Evolutionary conservation across 192 early-diverging fungal genomes (phyloP).

Genomic region (Linnemannia schmuckeri): DNA sequence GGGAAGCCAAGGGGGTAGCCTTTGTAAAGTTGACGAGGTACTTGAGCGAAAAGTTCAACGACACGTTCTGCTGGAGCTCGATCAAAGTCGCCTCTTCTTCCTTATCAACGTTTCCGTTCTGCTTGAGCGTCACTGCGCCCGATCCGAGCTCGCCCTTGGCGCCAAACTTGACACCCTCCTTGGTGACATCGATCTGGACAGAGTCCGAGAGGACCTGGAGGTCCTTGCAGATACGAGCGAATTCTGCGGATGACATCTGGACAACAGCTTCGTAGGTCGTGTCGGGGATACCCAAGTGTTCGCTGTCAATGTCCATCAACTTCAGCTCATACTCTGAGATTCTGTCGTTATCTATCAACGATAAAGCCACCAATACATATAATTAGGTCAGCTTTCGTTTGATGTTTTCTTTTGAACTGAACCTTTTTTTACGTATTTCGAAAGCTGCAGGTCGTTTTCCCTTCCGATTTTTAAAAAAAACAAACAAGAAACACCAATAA

Average conservation of each 20-base stretch:
- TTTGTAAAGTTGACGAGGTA: constrained; percentile 96
- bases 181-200: constrained; percentile 90
- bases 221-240: constrained; percentile 93
- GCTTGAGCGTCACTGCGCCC: constrained; percentile 88
- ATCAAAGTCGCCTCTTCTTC: constrained; percentile 78
- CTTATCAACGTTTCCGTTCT: constrained; percentile 79
- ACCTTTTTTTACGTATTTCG: background rate
- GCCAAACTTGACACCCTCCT: constrained; percentile 94
- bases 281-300: constrained; percentile 96
- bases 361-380: background rate
- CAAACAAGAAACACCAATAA: background rate
- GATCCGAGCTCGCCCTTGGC: constrained; percentile 89
- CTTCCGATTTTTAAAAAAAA: background rate
- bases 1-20: constrained; percentile 84
- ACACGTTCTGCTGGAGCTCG: constrained; percentile 83
- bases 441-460: background rate
- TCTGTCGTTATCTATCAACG: constrained; percentile 65
- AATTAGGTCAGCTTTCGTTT: background rate
- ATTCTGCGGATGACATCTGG: constrained; percentile 90
- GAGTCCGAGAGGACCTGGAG: constrained; percentile 87
- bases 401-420: background rate
- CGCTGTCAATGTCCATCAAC: constrained; percentile 98
- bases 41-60: constrained; percentile 92
- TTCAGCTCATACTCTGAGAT: constrained; percentile 95
- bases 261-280: constrained; percentile 93